phyloP scores from a whole-genome alignment of 495 filamentous ascomycete genomes.

The Letharia columbiana region DNA sequence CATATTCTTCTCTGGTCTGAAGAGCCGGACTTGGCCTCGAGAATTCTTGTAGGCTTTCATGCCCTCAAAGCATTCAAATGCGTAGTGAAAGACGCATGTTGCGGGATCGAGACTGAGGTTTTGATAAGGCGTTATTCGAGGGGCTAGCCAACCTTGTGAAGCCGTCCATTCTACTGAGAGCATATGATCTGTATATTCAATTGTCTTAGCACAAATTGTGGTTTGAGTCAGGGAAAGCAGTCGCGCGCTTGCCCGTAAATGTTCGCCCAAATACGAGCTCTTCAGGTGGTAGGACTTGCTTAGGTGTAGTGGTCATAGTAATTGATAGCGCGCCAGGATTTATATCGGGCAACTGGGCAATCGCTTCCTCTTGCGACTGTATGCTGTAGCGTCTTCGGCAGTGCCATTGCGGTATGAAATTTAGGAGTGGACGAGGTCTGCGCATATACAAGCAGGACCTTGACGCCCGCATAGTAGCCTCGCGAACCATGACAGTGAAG shows the following conservation, averaged over 20 bases:
- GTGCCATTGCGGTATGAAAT: slow-evolving; percentile 26
- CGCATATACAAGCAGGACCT: background rate
- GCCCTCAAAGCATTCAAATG: slow-evolving; percentile 93
- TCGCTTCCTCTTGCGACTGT: slow-evolving; percentile 43
- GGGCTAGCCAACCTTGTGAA: slow-evolving; percentile 65
- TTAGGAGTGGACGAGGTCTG: slow-evolving; percentile 1
- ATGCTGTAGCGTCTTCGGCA: slow-evolving; percentile 52
- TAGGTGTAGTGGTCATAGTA: slow-evolving; percentile 66
- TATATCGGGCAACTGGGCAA: slow-evolving; percentile 50
- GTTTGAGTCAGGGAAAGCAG: background rate
- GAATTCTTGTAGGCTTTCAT: slow-evolving; percentile 96
- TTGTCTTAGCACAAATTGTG: slow-evolving; percentile 3
- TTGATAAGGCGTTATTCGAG: slow-evolving; percentile 84
- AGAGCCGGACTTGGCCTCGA: slow-evolving; percentile 66
- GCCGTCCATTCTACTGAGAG: slow-evolving; percentile 90
- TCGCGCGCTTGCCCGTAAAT: slow-evolving; percentile 61
- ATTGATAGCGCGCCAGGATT: slow-evolving; percentile 69
- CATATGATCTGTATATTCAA: slow-evolving; percentile 71
- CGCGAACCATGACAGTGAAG: background rate
- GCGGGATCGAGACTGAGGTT: slow-evolving; percentile 94
- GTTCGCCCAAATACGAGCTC: slow-evolving; percentile 78
- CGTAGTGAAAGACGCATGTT: slow-evolving; percentile 97
- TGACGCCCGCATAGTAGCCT: background rate
- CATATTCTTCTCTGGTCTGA: slow-evolving; percentile 98
- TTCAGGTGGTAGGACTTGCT: slow-evolving; percentile 59